Evolutionary conservation across 164 flowering plant species (phyloP).

Genomic region (Vitis rupestris): DNA sequence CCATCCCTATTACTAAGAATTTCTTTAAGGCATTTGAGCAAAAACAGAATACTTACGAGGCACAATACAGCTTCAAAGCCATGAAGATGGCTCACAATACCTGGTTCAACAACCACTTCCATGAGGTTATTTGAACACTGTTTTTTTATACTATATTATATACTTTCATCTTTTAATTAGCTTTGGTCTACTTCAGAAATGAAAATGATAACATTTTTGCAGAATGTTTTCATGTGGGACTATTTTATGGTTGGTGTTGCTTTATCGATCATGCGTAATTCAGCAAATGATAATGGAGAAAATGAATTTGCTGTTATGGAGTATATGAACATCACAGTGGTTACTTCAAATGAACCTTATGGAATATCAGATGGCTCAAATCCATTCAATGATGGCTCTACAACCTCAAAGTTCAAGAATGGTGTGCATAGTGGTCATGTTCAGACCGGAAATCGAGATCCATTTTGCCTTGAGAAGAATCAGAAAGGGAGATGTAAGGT

Average conservation of each 20-base stretch:
- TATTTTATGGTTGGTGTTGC: slow-evolving; percentile 85
- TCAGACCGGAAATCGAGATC: slow-evolving; percentile 70
- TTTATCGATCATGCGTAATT: slow-evolving; percentile 70
- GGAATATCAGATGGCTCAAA: slow-evolving; percentile 84
- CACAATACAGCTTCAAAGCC: slow-evolving; percentile 78
- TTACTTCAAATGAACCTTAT: slow-evolving; percentile 86
- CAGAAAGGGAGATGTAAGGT: slow-evolving; percentile 88
- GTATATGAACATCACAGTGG: slow-evolving; percentile 78
- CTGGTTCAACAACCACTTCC: slow-evolving; percentile 64
- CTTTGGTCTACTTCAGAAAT: too few relatives aligned
- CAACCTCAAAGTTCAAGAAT: slow-evolving; percentile 55
- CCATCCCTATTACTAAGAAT: slow-evolving; percentile 65
- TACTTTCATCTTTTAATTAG: too few relatives aligned
- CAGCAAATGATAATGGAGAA: slow-evolving; percentile 41
- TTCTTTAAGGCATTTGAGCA: slow-evolving; percentile 62
- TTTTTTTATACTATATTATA: too few relatives aligned
- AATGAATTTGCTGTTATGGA: slow-evolving; percentile 93
- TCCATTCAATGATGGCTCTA: slow-evolving; percentile 65
- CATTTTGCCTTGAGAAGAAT: slow-evolving; percentile 63
- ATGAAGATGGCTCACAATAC: slow-evolving; percentile 80
- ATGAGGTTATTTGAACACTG: slow-evolving; percentile 36
- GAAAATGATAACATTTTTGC: slow-evolving; percentile 17
- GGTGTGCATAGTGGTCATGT: slow-evolving; percentile 98
- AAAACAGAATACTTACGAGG: slow-evolving; percentile 73
- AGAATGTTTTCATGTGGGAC: slow-evolving; percentile 98